Conservation (phyloP, 768 basidiomycete species). For the Hydnum rufescens region DNA sequence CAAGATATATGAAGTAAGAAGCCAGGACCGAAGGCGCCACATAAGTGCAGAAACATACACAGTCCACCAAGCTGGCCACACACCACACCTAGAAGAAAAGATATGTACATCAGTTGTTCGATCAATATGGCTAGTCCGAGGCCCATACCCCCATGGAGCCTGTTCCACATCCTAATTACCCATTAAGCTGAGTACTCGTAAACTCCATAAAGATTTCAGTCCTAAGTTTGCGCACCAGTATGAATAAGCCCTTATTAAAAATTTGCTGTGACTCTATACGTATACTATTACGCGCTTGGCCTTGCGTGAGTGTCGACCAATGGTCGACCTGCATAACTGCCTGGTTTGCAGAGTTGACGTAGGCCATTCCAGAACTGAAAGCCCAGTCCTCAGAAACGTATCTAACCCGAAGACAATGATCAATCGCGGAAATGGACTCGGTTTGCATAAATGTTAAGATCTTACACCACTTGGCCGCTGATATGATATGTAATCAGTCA, state of each 20-base stretch:
- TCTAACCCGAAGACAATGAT: neutral
- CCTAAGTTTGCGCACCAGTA: too few species aligned
- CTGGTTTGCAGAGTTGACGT: constrained; percentile 3
- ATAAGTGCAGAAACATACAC: constrained; percentile 2
- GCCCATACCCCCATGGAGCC: constrained; percentile 6
- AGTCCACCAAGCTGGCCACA: constrained; percentile 11
- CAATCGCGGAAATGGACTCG: neutral
- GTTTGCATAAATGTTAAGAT: neutral
- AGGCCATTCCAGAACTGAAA: constrained; percentile 2
- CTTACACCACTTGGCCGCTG: constrained; percentile 8
- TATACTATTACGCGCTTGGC: constrained; percentile 8
- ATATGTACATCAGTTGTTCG: too few species aligned
- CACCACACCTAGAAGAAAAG: neutral
- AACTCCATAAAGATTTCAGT: too few species aligned
- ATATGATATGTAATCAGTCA: neutral
- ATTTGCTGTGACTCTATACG: constrained; percentile 8
- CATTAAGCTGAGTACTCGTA: neutral
- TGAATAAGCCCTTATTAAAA: constrained; percentile 9
- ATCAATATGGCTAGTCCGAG: too few species aligned
- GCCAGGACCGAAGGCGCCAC: neutral
- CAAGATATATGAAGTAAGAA: neutral
- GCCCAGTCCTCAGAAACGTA: constrained; percentile 5
- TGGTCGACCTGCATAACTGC: constrained; percentile 10
- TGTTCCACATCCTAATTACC: constrained; percentile 6
- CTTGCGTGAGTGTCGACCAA: neutral